Evolutionary conservation across 768 basidiomycete genomes (phyloP).

Genomic region (Boletus speciosus): DNA sequence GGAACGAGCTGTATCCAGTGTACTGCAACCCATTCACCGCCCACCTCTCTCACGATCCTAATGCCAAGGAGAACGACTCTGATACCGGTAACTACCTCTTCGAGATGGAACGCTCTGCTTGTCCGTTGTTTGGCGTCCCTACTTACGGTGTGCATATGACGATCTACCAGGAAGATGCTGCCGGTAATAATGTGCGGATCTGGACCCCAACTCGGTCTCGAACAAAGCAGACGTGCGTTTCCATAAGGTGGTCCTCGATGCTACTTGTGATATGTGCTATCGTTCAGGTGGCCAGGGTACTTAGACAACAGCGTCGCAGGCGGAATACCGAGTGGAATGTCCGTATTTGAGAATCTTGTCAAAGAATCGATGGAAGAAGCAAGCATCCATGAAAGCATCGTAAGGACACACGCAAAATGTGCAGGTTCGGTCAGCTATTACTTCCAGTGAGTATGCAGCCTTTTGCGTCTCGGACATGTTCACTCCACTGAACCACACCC

Average conservation of each 20-base stretch:
- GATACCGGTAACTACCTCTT: constrained; percentile 66
- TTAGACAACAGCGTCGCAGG: constrained; percentile 93
- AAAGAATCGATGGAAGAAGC: constrained; percentile 97
- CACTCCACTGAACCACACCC: background rate
- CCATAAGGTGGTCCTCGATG: background rate
- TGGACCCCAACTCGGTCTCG: constrained; percentile 87
- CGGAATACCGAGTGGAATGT: constrained; percentile 81
- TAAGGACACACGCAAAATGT: constrained; percentile 53
- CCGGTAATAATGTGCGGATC: constrained; percentile 43
- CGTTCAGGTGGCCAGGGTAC: constrained; percentile 70
- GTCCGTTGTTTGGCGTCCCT: constrained; percentile 82
- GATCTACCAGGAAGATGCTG: constrained; percentile 48
- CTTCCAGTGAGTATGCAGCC: constrained; percentile 46
- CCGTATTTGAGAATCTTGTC: constrained; percentile 67
- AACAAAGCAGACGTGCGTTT: constrained; percentile 84
- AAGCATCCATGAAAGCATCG: constrained; percentile 64
- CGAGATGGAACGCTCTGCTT: constrained; percentile 86
- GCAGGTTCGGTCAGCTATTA: constrained; percentile 82
- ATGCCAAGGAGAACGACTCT: constrained; percentile 30
- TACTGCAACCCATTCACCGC: constrained; percentile 67
- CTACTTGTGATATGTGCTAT: background rate
- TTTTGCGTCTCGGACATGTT: background rate
- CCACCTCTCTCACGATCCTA: constrained; percentile 34
- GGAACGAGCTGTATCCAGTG: constrained; percentile 78
- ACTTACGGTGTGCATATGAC: constrained; percentile 95